Conservation (phyloP, 768 basidiomycete species). For the Tricholoma matsutake region DNA sequence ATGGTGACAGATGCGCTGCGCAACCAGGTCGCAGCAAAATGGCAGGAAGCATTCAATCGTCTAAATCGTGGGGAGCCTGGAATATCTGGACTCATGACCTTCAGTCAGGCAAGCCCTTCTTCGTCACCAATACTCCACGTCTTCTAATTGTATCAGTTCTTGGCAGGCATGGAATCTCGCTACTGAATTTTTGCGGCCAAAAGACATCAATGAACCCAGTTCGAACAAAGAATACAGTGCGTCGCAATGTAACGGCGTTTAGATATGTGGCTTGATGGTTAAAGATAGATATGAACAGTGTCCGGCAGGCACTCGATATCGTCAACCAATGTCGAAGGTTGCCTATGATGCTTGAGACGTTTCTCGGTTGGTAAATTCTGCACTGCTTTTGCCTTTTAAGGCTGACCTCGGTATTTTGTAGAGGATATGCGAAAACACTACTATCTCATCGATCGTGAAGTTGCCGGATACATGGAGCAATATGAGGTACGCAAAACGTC, state of each 20-base stretch:
- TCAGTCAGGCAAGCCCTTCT: slow-evolving; percentile 50
- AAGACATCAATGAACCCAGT: slow-evolving; percentile 42
- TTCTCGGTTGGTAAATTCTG: slow-evolving; percentile 52
- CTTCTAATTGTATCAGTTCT: slow-evolving; percentile 3
- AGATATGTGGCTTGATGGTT: slow-evolving; percentile 6
- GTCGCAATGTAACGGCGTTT: slow-evolving; percentile 3
- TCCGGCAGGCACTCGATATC: slow-evolving; percentile 55
- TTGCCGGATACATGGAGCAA: slow-evolving; percentile 51
- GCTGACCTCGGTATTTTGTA: slow-evolving; percentile 21
- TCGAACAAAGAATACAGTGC: slow-evolving; percentile 21
- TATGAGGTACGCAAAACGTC: slow-evolving; percentile 50
- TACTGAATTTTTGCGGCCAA: slow-evolving; percentile 52
- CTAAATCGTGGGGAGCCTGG: slow-evolving; percentile 58
- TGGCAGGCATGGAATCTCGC: slow-evolving; percentile 59
- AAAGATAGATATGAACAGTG: slow-evolving; percentile 41
- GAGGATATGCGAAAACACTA: slow-evolving; percentile 64
- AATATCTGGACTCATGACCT: slow-evolving; percentile 60
- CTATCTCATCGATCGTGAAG: slow-evolving; percentile 58
- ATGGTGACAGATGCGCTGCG: slow-evolving; percentile 66
- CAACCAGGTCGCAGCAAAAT: slow-evolving; percentile 64
- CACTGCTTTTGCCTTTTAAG: background rate
- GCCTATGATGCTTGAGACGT: slow-evolving; percentile 64
- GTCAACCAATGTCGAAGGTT: slow-evolving; percentile 59
- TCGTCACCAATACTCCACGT: background rate
- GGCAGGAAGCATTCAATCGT: slow-evolving; percentile 67